Evolutionary conservation across 129 eudicot genomes (phyloP).

Genomic region (Lonicera japonica): DNA sequence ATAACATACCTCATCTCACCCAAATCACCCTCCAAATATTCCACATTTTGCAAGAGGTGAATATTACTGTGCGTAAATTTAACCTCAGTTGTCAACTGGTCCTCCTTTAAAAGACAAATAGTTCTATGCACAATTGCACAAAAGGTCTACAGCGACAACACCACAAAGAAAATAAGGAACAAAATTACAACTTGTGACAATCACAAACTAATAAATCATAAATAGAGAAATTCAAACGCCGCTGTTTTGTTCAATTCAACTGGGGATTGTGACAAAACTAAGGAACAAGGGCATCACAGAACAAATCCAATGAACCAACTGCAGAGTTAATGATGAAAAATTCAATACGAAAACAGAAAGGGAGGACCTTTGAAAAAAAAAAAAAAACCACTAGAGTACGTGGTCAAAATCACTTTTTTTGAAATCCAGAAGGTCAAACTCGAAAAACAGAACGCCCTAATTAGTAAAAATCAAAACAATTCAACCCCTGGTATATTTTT

Average conservation of each 20-base stretch:
- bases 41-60: constrained; percentile 41
- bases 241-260: background rate
- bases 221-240: constrained; percentile 3
- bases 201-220: constrained; percentile 7
- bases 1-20: constrained; percentile 93
- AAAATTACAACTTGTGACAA: constrained; percentile 19
- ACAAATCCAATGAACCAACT: background rate
- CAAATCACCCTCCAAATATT: constrained; percentile 40
- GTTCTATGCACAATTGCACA: background rate
- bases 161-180: background rate
- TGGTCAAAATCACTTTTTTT: constrained; percentile 29
- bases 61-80: constrained; percentile 4
- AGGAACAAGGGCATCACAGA: background rate
- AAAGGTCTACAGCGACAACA: constrained; percentile 4
- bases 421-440: constrained; percentile 28
- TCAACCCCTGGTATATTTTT: constrained; percentile 1
- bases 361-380: constrained; percentile 4
- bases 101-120: background rate
- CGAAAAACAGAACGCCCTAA: background rate
- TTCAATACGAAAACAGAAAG: constrained; percentile 6
- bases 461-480: background rate
- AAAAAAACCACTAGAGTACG: background rate
- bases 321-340: constrained; percentile 5
- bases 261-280: no score
- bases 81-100: constrained; percentile 9